Percentiles rank a stretch among this genome's conserved stretches.
Conservation (phyloP, 2,329 filamentous ascomycete species). For the Aspergillus udagawae region DNA sequence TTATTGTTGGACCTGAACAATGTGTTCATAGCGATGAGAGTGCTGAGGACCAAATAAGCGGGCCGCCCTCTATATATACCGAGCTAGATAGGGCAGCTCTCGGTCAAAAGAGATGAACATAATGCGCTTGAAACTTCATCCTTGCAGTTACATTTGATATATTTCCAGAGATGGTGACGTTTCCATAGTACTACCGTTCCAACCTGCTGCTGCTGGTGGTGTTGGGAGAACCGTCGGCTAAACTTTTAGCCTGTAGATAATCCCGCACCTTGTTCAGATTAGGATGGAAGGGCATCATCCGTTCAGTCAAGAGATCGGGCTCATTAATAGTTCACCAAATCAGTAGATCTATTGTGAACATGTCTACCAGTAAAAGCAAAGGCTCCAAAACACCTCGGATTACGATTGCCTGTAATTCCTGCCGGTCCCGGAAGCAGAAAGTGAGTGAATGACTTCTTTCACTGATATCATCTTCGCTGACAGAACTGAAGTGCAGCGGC, state of each 20-base stretch:
- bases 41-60: not conserved
- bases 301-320: not conserved
- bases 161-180: not conserved
- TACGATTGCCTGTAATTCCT: constrained; percentile 40
- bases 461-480: constrained; percentile 3
- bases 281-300: not conserved
- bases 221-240: constrained; percentile 2
- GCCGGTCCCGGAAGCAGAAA: constrained; percentile 42
- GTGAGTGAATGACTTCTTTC: constrained; percentile 22
- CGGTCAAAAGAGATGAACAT: not conserved
- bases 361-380: not conserved
- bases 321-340: not conserved
- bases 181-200: not conserved
- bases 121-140: not conserved
- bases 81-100: not conserved
- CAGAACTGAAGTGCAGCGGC: not conserved
- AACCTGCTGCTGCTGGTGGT: not conserved
- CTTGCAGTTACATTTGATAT: not conserved
- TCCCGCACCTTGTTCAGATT: not conserved
- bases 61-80: not conserved
- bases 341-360: not conserved
- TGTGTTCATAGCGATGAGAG: not conserved
- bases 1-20: constrained; percentile 19
- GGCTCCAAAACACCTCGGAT: constrained; percentile 32
- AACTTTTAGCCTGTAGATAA: constrained; percentile 8